Evolutionary conservation across 108 stramenopile species (phyloP), one percentile per base, ranked within the genome.

Genomic region (Nitzschia sp.): DNA sequence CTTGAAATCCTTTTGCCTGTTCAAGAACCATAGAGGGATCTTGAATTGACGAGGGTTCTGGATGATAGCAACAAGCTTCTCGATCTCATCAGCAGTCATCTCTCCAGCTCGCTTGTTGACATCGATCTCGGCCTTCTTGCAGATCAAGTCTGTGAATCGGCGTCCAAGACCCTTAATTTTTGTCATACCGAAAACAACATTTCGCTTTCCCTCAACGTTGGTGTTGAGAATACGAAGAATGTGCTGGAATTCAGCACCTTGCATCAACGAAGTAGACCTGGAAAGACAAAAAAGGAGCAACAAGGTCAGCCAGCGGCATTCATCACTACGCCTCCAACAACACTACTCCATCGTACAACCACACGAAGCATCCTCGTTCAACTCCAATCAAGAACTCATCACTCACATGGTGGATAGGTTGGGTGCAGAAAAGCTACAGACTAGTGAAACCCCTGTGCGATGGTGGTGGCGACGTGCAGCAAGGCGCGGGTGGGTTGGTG

Each of bases 201-300:
- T 98, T 65, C 95, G 83, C 87, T 96, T 94, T 79, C 98, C 98
- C 81, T 98, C 97, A 65, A 99, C 95, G 92, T 99, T 99, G 52
- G 98, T 99, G 87, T 99, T 99, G 75, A 99, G 97, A 79, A 99
- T 96, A 98, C 98, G 98, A 76, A 99, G 90, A 83, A 99, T 99
- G 95, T 98, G 97, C 91, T 98, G 97, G 83, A 99, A 99, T 77
- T 99, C 97, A 67, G 86, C 92, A 56, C 90, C 90, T 90, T 94
- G 93, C 89, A 94, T 90, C 83, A 94, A 84, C 42, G 92, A 87
- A 57, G 74, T 57, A 26, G 82, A 79, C 82, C 82, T 83, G 70
- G 15, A 67, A 57, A 19, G 14, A 60, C 22, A 60, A 11, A 41
- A 41, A 15, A 8, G 38, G 8, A 41, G 38, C 29, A 17, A 60